phyloP scores from a whole-genome alignment of 129 eudicot genomes.

The Arctium minus region DNA sequence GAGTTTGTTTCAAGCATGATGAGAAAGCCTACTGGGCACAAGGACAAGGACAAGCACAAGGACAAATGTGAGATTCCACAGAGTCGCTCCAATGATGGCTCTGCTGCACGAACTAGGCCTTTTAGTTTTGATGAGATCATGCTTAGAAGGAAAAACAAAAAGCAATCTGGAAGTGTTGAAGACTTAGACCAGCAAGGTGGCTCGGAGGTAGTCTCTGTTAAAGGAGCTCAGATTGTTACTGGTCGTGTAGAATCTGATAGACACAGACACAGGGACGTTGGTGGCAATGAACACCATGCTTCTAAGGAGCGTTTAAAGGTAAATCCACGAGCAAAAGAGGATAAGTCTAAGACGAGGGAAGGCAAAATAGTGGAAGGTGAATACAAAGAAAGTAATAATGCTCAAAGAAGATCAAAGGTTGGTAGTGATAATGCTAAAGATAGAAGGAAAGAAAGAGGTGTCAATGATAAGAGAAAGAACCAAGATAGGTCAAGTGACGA shows the following conservation, averaged over 20 bases:
- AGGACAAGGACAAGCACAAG: constrained; percentile 24
- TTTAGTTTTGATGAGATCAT: constrained; percentile 79
- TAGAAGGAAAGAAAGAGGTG: constrained; percentile 36
- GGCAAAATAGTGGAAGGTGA: constrained; percentile 29
- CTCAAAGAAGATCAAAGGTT: constrained; percentile 35
- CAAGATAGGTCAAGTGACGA: constrained; percentile 31
- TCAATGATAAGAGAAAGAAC: constrained; percentile 40
- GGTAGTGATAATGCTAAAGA: constrained; percentile 22
- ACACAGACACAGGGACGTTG: constrained; percentile 26
- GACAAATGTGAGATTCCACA: constrained; percentile 25
- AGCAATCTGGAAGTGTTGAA: constrained; percentile 27
- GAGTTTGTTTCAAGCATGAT: constrained; percentile 28
- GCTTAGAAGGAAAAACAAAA: constrained; percentile 66
- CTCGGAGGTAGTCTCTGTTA: constrained; percentile 16
- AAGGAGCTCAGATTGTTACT: constrained; percentile 17
- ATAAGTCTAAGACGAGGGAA: constrained; percentile 16
- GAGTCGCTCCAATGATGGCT: constrained; percentile 45
- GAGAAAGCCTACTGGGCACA: constrained; percentile 51
- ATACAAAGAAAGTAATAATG: constrained; percentile 28
- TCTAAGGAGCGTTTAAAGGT: constrained; percentile 39
- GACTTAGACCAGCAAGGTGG: constrained; percentile 14
- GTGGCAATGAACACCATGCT: constrained; percentile 17
- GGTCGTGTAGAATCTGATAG: constrained; percentile 32
- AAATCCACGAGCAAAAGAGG: constrained; percentile 43
- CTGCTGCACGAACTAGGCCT: constrained; percentile 92